Evolutionary conservation across 805 yeast species (phyloP), one percentile per base, ranked within the genome.

Genomic region (Blastobotrys peoriensis): DNA sequence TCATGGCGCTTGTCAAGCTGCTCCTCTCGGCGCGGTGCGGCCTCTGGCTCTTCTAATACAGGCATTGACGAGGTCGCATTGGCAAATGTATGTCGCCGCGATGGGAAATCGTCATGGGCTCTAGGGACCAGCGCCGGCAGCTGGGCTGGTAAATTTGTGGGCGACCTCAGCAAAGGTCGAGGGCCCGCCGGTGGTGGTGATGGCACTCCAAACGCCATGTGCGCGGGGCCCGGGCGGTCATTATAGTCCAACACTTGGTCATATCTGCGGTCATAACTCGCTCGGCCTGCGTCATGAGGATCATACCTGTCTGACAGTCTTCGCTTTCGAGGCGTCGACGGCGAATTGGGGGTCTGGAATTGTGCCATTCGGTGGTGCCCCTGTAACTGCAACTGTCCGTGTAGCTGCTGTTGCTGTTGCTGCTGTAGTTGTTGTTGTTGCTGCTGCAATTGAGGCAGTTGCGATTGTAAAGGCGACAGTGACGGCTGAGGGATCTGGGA

Each of bases 351-450:
- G 13, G 8, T 13, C 8, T 8, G 10, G 10, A 8, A 13, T 8
- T 8, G 13, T 8, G 8, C 30, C 8, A 25, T 8, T 25, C 30
- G 30, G 13, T 25, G 30, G 30, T 25, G 10, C 10, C 10, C 8
- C 8, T 25, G 8, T 8, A 13, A 8, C 8, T 25, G 10, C 13
- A 13, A 25, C 30, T 13, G 30, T 8, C 13, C 30, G 13, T 8
- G 13, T 8, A 25, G 30, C 13, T 19, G 21, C 4, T 15, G 38
- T 5, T 38, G 21, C 25, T 6, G 21, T 33, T 33, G 38, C 5
- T 15, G 38, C 5, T 35, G 38, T 5, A 17, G 38, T n/a, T 16
- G 33, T 8, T 23, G 37, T n/a, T 33, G 25, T 5, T 37, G 40
- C 30, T 18, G 40, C 10, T 21, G 40, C 10, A 21, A 30, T 30